phyloP scores from a whole-genome alignment of 2,329 filamentous ascomycete species.

The Eutypella sp. region DNA sequence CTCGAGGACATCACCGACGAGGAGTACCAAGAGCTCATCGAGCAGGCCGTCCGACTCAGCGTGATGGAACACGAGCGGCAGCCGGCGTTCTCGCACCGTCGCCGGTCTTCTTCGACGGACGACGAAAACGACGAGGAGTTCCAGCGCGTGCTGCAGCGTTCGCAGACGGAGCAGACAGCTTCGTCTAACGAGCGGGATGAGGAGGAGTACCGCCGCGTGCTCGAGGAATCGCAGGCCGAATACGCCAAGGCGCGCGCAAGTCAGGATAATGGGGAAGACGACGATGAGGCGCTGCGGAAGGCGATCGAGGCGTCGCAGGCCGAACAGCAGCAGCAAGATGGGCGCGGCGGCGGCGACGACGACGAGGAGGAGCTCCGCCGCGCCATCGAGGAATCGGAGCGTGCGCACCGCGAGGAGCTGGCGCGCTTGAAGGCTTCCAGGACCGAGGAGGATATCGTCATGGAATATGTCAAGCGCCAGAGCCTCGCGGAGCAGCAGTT shows the following conservation, averaged over 20 bases:
- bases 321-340: conserved; percentile 10
- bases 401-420: conserved; percentile 39
- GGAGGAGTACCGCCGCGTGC: conserved; percentile 34
- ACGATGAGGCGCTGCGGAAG: conserved; percentile 32
- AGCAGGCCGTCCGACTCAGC: conserved; percentile 52
- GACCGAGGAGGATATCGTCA: conserved; percentile 66
- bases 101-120: conserved; percentile 15
- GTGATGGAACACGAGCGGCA: conserved; percentile 27
- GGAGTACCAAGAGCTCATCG: conserved; percentile 52
- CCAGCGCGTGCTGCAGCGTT: conserved; percentile 15
- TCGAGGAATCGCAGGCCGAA: conserved; percentile 33
- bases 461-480: conserved; percentile 75
- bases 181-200: conserved; percentile 23
- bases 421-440: conserved; percentile 36
- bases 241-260: conserved; percentile 7
- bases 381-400: conserved; percentile 43
- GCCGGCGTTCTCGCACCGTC: conserved; percentile 16
- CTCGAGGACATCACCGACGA: conserved; percentile 47
- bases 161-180: conserved; percentile 18
- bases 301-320: conserved; percentile 38
- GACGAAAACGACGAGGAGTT: conserved; percentile 17
- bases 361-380: conserved; percentile 42
- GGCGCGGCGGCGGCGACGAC: conserved; percentile 21
- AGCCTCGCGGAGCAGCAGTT: conserved; percentile 64
- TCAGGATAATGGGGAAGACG: conserved; percentile 10